Evolutionary conservation across 306 rosid species (phyloP).

Genomic region (Crataegus laevigata): DNA sequence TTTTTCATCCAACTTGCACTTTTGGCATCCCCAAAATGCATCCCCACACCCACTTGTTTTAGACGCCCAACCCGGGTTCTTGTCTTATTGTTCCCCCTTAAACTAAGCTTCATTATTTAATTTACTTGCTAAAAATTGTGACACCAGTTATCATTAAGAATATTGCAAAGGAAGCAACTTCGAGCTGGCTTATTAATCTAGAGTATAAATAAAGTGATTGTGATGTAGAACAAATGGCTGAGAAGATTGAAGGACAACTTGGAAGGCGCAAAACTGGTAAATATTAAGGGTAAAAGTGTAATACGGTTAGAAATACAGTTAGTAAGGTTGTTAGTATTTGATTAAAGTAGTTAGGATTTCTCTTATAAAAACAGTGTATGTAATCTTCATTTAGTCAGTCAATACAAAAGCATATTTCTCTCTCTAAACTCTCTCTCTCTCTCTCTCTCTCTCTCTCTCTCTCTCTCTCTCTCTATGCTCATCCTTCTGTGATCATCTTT

Average conservation of each 20-base stretch:
- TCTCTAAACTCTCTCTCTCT: too few relatives aligned
- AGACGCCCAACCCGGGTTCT: constrained; percentile 10
- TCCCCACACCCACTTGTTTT: constrained; percentile 1
- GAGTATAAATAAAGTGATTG: neutral
- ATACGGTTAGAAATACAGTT: too few relatives aligned
- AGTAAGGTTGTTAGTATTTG: too few relatives aligned
- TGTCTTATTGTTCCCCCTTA: constrained; percentile 14
- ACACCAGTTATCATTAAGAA: neutral
- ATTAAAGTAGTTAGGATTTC: too few relatives aligned
- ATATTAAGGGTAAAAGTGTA: too few relatives aligned
- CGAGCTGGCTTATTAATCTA: neutral
- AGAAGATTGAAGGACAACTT: neutral
- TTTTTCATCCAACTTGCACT: neutral
- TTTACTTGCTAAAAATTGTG: neutral
- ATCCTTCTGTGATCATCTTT: too few relatives aligned
- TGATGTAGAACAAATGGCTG: neutral
- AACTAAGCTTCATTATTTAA: neutral
- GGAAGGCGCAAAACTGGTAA: neutral
- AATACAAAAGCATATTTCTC: too few relatives aligned
- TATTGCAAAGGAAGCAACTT: neutral
- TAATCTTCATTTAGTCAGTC: too few relatives aligned
- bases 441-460: too few relatives aligned
- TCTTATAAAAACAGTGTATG: too few relatives aligned
- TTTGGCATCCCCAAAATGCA: constrained; percentile 9
- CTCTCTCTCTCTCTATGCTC: too few relatives aligned